Base-by-base conservation (phyloP, 345 rosid species). In the Citrus glauca region DNA sequence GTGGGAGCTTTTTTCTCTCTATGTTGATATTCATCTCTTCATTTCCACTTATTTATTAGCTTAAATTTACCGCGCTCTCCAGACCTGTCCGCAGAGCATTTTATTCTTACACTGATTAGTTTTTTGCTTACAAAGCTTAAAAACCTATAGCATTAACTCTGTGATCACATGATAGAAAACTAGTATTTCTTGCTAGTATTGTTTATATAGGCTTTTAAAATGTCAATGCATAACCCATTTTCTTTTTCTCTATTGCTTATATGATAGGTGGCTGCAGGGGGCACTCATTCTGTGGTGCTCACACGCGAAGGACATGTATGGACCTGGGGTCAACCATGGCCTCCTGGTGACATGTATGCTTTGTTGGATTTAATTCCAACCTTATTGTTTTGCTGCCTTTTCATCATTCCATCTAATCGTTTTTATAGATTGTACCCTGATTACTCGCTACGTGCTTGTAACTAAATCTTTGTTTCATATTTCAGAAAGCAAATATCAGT, bases 291-390 rank as follows among this genome's bases (percentile, higher is more conserved):
- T 35, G 98, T 94, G 56, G 99, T 97, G 85, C 93, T 97, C 73
- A 97, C 99, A 9, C 82, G 82, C 16, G 98, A 97, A 65, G 98
- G 99, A 24, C 84, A 87, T 73, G 99, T 97, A 20, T 97, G 99
- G 99, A 90, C 94, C 72, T 97, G 98, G 99, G 99, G 99, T 85
- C 99, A 94, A 74, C 99, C 99, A 35, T 97, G 99, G 99, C 99
- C 99, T 83, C 99, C 99, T 13, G 98, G 98, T 64, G 99, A 97
- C 96, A 97, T 94, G 99, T 97, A 90, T 57, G 37, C 69, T 76
- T 66, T 50, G 61, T 66, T 71, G 40, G 33, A 20, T 78, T 71
- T 62, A 28, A 45, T 61, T 25, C 66, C 63, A 22, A 61, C 55
- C 62, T 32, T 28, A 19, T 70, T 76, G 70, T 55, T 65, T 57